Evolutionary conservation across 192 early-diverging fungal species (phyloP), one percentile per base, ranked within the genome.

Genomic region (Coemansia reversa): DNA sequence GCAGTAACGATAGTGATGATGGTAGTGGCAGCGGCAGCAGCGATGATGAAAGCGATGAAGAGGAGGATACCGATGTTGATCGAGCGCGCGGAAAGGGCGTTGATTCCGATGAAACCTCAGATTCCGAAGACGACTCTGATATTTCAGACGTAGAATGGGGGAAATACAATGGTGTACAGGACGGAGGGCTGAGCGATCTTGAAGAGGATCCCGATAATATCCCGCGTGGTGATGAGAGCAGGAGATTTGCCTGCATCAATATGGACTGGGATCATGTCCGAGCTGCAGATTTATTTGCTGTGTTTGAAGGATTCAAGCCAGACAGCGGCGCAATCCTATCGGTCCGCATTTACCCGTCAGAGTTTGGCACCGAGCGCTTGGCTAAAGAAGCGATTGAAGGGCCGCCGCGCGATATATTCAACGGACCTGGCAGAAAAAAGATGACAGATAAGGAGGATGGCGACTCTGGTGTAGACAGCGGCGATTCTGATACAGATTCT

Each of bases 231-330:
- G 79, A 83, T 22, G 80, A 86, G 55, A 89, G 94, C 1, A 66
- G 71, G 23, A 82, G 95, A 23, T 86, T 97, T 58, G 96, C 95
- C 18, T 84, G 86, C 12, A 91, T 97, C 24, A 95, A 96, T 66
- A 71, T 98, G 86, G 95, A 98, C 71, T 97, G 96, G 96, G 91
- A 93, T 66, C 87, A 98, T 57, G 82, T 98, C 57, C 93, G 92
- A 60, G 87, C 96, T 0, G 66, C 70, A 0, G 96, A 98, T 70
- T 77, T 98, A 62, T 90, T 86, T 65, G 91, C 93, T 42, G 89
- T 93, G 3, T 92, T 97, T 67, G 84, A 82, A 45, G 90, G 85
- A 25, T 94, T 97, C 73, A 94, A 91, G 70, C 90, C 91, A 2
- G 83, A 83, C 28, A 82, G 80, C 35, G 89, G 90, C 8, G 65